These are phyloP conservation scores for Barnettozyma vustinii DNA, from an alignment of 805 yeast genomes.

Conservation along the genomic window DNA sequence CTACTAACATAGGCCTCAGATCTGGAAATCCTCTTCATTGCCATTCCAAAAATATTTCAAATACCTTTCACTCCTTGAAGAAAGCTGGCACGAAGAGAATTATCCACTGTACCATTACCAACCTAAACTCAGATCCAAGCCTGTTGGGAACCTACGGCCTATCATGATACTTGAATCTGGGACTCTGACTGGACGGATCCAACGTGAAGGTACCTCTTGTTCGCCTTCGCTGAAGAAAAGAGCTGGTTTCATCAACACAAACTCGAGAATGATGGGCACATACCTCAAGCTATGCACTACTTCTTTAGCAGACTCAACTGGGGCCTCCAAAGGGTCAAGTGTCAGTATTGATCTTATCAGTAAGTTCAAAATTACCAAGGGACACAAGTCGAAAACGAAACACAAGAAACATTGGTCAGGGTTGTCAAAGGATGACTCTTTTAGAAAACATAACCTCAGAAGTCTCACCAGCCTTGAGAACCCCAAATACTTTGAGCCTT, in stretches of 20 bases:
- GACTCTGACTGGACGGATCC: too few relatives aligned
- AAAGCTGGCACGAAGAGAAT: constrained; percentile 15
- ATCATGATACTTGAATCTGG: too few relatives aligned
- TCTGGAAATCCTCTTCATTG: constrained; percentile 3
- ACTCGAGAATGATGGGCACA: not conserved
- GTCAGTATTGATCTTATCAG: not conserved
- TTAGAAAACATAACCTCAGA: not conserved
- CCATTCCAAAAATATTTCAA: constrained; percentile 8
- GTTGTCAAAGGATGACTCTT: too few relatives aligned
- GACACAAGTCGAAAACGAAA: not conserved
- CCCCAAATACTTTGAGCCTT: constrained; percentile 6
- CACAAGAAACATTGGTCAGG: too few relatives aligned
- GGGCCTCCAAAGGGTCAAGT: not conserved
- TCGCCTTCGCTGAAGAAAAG: too few relatives aligned
- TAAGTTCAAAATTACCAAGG: not conserved
- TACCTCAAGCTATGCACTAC: not conserved
- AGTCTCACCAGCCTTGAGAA: not conserved
- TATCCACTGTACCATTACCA: constrained; percentile 12
- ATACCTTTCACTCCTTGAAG: constrained; percentile 14
- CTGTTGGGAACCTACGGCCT: too few relatives aligned
- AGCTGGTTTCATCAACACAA: too few relatives aligned
- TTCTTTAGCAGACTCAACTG: not conserved
- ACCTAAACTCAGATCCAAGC: constrained; percentile 7
- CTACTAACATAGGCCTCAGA: constrained; percentile 2
- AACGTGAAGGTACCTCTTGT: not conserved